phyloP scores from a whole-genome alignment of 345 rosid genomes.

The Aquilaria sinensis region DNA sequence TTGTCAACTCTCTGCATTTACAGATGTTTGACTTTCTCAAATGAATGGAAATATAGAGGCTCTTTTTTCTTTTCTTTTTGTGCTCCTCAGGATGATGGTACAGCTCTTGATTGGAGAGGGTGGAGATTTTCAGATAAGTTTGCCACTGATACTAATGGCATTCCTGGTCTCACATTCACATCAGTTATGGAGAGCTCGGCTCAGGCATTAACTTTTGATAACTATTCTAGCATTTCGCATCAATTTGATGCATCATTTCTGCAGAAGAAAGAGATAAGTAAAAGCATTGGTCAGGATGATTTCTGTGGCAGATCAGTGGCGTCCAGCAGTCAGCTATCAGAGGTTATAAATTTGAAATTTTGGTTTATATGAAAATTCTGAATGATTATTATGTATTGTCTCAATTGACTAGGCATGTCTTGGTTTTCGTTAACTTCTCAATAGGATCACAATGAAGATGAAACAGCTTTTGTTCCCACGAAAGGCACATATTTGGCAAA shows the following conservation, averaged over 20 bases:
- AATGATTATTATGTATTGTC: too few relatives aligned
- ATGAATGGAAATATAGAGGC: neutral
- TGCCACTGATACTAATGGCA: slow-evolving; percentile 10
- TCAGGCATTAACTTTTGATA: slow-evolving; percentile 33
- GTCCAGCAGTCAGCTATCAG: slow-evolving; percentile 23
- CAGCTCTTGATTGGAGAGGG: slow-evolving; percentile 64
- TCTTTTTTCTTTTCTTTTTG: neutral
- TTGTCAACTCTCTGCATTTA: neutral
- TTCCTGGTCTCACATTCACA: slow-evolving; percentile 17
- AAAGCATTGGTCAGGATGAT: slow-evolving; percentile 24
- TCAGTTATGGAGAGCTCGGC: slow-evolving; percentile 25
- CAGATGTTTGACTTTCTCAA: slow-evolving; percentile 5
- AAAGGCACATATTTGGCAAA: slow-evolving; percentile 21
- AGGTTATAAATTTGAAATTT: neutral
- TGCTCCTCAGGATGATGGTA: slow-evolving; percentile 35
- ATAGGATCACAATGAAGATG: slow-evolving; percentile 38
- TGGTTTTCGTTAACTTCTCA: neutral
- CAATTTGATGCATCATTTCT: slow-evolving; percentile 16
- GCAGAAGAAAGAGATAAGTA: slow-evolving; percentile 22
- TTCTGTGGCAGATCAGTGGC: slow-evolving; percentile 20
- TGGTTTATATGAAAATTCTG: too few relatives aligned
- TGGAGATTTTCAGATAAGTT: slow-evolving; percentile 51
- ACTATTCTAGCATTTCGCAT: slow-evolving; percentile 21
- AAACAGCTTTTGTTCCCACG: slow-evolving; percentile 23
- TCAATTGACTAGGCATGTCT: too few relatives aligned